Percentiles rank a stretch among this genome's conserved stretches.
Conservation (phyloP, 305 asterid genomes). For the Stenogyne calaminthoides region DNA sequence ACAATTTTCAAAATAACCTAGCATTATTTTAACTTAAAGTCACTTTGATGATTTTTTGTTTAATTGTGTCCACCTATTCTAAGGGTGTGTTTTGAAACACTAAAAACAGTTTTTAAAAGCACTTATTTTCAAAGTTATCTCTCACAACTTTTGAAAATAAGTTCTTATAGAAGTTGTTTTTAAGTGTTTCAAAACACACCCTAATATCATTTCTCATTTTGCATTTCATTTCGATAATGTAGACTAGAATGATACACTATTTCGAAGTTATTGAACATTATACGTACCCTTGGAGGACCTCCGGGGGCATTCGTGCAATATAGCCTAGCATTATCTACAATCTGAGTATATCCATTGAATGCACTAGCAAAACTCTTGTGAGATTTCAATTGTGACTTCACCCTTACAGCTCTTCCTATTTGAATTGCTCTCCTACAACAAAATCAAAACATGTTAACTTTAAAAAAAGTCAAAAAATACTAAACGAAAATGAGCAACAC, state of each 20-base stretch:
- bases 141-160: no score
- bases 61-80: neutral
- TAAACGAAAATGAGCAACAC: no score
- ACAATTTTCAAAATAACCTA: no score
- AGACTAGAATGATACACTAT: neutral
- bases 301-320: slow-evolving; percentile 68
- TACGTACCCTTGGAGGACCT: slow-evolving; percentile 65
- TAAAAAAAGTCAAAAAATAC: neutral
- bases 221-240: neutral
- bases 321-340: slow-evolving; percentile 83
- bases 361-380: slow-evolving; percentile 91
- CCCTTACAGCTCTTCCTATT: slow-evolving; percentile 87
- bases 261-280: slow-evolving; percentile 21
- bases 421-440: slow-evolving; percentile 79
- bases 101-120: no score
- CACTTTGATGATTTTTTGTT: neutral
- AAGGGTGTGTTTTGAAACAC: no score
- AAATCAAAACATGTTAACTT: neutral
- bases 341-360: slow-evolving; percentile 60
- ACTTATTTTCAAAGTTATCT: no score
- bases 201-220: neutral
- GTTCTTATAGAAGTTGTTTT: no score
- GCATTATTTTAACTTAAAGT: neutral
- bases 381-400: slow-evolving; percentile 74
- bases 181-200: no score